Evolutionary conservation across 73 alveolate species (phyloP).

Genomic region (Blepharisma stoltei): DNA sequence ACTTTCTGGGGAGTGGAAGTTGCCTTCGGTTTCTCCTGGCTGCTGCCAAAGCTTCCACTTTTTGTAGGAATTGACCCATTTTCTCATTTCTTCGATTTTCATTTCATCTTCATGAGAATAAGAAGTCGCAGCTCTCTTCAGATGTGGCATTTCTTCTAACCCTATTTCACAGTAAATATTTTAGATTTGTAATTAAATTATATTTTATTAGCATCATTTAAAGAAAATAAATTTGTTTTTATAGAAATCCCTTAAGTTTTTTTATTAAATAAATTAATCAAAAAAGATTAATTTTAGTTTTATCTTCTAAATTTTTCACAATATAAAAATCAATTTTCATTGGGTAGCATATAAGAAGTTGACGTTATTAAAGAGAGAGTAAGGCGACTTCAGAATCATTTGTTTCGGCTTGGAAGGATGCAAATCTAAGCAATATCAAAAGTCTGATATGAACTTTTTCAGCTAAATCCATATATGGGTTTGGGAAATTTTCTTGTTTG

Average conservation of each 20-base stretch:
- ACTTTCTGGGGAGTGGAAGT: conserved; percentile 28
- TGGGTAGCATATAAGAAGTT: too few species aligned
- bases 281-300: too few species aligned
- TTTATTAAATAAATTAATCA: too few species aligned
- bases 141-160: conserved; percentile 5
- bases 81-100: conserved; percentile 36
- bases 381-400: background rate
- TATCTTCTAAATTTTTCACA: too few species aligned
- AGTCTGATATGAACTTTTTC: background rate
- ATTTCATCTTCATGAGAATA: conserved; percentile 30
- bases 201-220: too few species aligned
- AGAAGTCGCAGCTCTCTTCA: conserved; percentile 6
- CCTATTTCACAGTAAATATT: background rate
- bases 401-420: background rate
- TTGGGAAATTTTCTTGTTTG: conserved; percentile 12
- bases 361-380: too few species aligned
- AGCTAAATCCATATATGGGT: background rate
- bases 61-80: conserved; percentile 56
- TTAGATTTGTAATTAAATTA: too few species aligned
- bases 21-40: conserved; percentile 31
- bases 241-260: too few species aligned
- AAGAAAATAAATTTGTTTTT: too few species aligned
- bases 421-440: conserved; percentile 16
- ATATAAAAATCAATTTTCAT: too few species aligned
- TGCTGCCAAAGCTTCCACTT: conserved; percentile 57